Evolutionary conservation across 1,284 basidiomycete species (phyloP), one percentile per base, ranked within the genome.

Genomic region (Ganoderma lingzhi): DNA sequence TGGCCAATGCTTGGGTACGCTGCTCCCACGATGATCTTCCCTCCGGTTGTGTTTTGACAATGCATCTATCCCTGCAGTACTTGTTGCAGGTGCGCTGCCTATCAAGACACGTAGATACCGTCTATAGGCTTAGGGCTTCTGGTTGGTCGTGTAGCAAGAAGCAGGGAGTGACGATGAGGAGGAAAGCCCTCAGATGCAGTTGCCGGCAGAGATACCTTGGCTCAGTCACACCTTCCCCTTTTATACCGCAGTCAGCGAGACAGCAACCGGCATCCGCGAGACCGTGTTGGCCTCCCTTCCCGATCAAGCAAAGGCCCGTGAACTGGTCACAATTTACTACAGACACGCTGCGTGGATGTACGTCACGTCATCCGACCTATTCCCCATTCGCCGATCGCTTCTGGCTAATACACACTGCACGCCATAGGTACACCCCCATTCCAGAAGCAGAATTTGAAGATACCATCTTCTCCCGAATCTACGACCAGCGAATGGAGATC

Each of bases 281-380:
- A 81, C 81, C 32, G 81, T 91, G 19, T 73, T 87, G 58, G 79
- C 78, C 59, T 81, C 82, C 51, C 80, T 91, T 19, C 90, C 90
- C 17, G 79, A 82, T 39, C 75, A 77, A 28, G 71, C 78, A 28
- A 78, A 80, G 42, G 87, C 89, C 2, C 82, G 81, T 71, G 79
- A 78, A 35, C 79, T 89, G 59, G 81, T 82, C 66, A 81, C 84
- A 51, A 80, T 84, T 37, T 92, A 92, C 79, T 92, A 85, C 78
- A 84, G 84, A 74, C 87, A 90, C 76, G 89, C 88, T 69, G 87
- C 88, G 67, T 92, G 89, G 89, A 89, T 91, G 90, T 90, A 77
- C 71, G 88, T 86, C 72, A 75, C 55, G 48, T 58, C 61, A 62
- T 44, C 55, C 28, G 30, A 61, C 28, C 59, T 64, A 55, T 37